Evolutionary conservation across 768 basidiomycete genomes (phyloP).

Genomic region (Leccinum obscurum): DNA sequence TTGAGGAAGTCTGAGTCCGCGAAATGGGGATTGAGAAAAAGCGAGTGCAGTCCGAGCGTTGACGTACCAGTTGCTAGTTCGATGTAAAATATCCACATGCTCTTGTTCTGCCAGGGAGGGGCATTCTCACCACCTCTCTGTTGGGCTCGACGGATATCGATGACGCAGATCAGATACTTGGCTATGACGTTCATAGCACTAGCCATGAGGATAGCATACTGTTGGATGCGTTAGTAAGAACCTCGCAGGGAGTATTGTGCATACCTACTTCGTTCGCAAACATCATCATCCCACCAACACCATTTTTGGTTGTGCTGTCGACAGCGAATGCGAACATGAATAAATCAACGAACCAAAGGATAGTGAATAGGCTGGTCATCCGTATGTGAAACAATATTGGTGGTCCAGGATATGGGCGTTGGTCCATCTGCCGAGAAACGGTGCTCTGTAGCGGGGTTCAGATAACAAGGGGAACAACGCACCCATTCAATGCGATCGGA

Average conservation of each 20-base stretch:
- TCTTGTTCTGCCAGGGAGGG: conserved; percentile 96
- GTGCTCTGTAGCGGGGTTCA: neutral
- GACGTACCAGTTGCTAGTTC: conserved; percentile 83
- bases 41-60: conserved; percentile 1
- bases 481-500: conserved; percentile 97
- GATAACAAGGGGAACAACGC: conserved; percentile 25
- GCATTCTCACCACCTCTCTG: conserved; percentile 79
- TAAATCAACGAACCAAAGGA: conserved; percentile 76
- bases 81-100: conserved; percentile 95
- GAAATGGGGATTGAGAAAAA: conserved; percentile 9
- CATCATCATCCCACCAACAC: conserved; percentile 88
- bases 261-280: conserved; percentile 87
- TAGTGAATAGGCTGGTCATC: conserved; percentile 67
- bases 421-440: conserved; percentile 84
- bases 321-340: conserved; percentile 78
- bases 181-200: conserved; percentile 73
- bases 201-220: conserved; percentile 91
- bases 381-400: conserved; percentile 82
- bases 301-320: conserved; percentile 75
- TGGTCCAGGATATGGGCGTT: conserved; percentile 85
- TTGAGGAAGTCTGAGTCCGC: conserved; percentile 82
- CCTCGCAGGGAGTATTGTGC: neutral
- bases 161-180: conserved; percentile 79
- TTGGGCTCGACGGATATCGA: conserved; percentile 81
- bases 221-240: conserved; percentile 17